Percentiles rank a stretch among this genome's conserved stretches.
Conservation (phyloP, 1,284 basidiomycete genomes). For the Leccinum subrobustum region DNA sequence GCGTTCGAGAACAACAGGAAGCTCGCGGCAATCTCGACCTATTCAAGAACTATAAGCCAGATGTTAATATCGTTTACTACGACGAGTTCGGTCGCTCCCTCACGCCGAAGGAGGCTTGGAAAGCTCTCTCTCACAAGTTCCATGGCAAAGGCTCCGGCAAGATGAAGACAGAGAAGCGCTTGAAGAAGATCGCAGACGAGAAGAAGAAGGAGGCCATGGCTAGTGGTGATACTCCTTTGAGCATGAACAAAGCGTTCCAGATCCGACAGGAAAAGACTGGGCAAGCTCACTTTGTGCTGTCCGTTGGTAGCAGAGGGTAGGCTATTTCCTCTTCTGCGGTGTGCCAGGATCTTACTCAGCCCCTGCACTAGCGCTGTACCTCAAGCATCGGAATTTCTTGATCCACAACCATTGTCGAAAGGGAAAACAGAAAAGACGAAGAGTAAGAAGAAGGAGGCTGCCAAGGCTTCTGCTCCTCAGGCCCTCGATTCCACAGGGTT, state of each 20-base stretch:
- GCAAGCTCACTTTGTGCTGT: constrained; percentile 91
- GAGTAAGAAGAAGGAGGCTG: constrained; percentile 70
- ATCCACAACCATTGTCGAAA: constrained; percentile 69
- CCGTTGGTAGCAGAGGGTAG: constrained; percentile 90
- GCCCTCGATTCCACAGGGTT: constrained; percentile 57
- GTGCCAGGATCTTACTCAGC: constrained; percentile 8
- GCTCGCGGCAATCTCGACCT: constrained; percentile 79
- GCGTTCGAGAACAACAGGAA: constrained; percentile 88
- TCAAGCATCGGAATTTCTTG: constrained; percentile 74
- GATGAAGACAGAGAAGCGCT: constrained; percentile 91
- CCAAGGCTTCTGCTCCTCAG: constrained; percentile 45
- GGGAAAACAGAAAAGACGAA: constrained; percentile 78
- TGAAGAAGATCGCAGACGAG: constrained; percentile 94
- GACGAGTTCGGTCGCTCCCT: constrained; percentile 93
- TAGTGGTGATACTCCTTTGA: constrained; percentile 89
- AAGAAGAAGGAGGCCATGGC: constrained; percentile 88
- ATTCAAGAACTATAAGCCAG: constrained; percentile 95
- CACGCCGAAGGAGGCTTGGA: constrained; percentile 96
- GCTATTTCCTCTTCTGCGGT: constrained; percentile 27
- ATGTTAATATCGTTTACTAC: constrained; percentile 94
- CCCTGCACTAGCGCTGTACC: constrained; percentile 65
- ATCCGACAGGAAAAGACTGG: constrained; percentile 89
- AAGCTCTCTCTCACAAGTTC: constrained; percentile 92
- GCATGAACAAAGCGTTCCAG: constrained; percentile 90
- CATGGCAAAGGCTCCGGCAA: constrained; percentile 93